Base-by-base conservation (phyloP, 176 grass and related monocot genomes). In the Oryza australiensis region DNA sequence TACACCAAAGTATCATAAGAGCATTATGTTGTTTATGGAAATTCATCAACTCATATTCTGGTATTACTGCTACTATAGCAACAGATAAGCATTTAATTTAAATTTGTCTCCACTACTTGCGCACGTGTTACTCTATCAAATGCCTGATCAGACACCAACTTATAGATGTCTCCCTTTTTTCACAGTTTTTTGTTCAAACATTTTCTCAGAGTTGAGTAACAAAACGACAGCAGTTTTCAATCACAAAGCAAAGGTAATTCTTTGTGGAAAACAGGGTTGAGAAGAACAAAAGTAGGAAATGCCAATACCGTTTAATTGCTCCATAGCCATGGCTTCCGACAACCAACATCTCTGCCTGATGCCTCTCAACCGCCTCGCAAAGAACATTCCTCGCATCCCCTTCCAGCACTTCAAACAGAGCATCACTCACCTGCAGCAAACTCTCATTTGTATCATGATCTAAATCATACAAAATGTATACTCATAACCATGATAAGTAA, bases 271-370 rank as follows among this genome's bases (percentile, higher is more conserved):
- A 78, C 22, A 81, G 68, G 18, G 55, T 32, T 72, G 28, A 76
- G 22, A 62, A 84, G 37, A 53, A 28, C 26, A 74, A 8, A 64
- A 60, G 23, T 27, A 38, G 79, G 1, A 43, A 45, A 72, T 1
- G 40, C 3, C 55, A 26, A 33, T 2, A 98, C 92, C 95, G 91
- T 77, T 98, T 98, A 53, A 98, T 98, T 35, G 88, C 90, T 42
- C 92, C 95, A 32, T 98, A 95, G 46, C 92, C 90, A 70, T 98
- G 92, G 69, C 93, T 98, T 78, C 95, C 92, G 51, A 98, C 90
- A 45, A 88, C 92, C 67, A 98, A 38, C 86, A 93, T 78, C 57
- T 98, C 92, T 0, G 95, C 92, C 26, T 87, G 82, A 81, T 95
- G 83, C 75, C 79, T 91, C 33, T 98, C 92, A 18, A 95, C 88